These are phyloP conservation scores for Lathyrus aphaca DNA, from an alignment of 306 rosid genomes.

Conservation along the genomic window DNA sequence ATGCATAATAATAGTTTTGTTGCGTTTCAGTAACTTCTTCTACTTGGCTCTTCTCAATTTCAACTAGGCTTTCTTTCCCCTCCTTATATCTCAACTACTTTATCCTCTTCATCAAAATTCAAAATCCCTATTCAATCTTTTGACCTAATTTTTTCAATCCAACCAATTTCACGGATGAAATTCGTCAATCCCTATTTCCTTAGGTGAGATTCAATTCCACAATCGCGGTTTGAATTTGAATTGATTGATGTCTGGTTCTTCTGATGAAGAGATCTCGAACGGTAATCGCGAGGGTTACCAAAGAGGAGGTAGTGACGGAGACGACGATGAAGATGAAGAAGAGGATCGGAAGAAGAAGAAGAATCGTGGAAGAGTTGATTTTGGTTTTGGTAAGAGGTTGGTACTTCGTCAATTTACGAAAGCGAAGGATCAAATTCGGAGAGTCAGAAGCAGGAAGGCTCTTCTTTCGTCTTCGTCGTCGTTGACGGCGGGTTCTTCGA, in stretches of 20 bases:
- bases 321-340: constrained; percentile 43
- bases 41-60: not conserved
- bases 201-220: not conserved
- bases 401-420: constrained; percentile 50
- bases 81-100: not conserved
- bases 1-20: too few relatives aligned
- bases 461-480: constrained; percentile 36
- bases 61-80: not conserved
- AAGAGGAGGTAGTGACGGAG: constrained; percentile 41
- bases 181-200: not conserved
- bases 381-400: constrained; percentile 43
- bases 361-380: constrained; percentile 15
- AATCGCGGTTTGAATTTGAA: constrained; percentile 30
- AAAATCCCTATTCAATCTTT: constrained; percentile 4
- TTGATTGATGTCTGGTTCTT: constrained; percentile 63
- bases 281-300: constrained; percentile 37
- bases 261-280: constrained; percentile 47
- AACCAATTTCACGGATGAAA: too few relatives aligned
- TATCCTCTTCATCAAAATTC: not conserved
- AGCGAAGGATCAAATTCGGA: constrained; percentile 46
- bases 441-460: constrained; percentile 38
- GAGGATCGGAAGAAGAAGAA: constrained; percentile 38
- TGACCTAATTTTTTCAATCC: constrained; percentile 18
- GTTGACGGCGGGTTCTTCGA: constrained; percentile 24
- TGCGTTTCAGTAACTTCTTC: not conserved